phyloP scores from a whole-genome alignment of 176 grass and related monocot genomes.

The Cymbopogon citratus region DNA sequence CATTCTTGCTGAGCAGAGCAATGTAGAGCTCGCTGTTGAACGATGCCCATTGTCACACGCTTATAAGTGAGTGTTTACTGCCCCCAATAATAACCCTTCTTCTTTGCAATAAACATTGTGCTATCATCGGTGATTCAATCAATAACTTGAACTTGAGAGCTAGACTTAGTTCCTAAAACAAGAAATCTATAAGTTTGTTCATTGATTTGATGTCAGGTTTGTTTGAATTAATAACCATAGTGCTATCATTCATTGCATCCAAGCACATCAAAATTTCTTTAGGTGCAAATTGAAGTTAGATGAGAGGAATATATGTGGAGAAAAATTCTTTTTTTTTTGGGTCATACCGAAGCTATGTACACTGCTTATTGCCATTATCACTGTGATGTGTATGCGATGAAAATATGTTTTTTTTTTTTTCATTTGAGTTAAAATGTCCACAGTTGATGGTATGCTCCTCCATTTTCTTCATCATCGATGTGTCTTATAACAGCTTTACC shows the following conservation, averaged over 20 bases:
- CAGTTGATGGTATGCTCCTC: background rate
- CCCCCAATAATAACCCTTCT: background rate
- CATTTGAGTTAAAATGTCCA: background rate
- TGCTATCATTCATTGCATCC: background rate
- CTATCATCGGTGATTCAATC: too few relatives aligned
- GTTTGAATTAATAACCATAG: background rate
- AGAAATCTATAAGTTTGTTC: background rate
- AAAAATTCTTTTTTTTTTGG: background rate
- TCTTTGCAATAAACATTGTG: background rate
- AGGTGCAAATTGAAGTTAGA: background rate
- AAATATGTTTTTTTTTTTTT: background rate
- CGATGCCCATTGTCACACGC: constrained; percentile 48
- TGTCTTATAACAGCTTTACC: background rate
- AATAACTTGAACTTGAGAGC: background rate
- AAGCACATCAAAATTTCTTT: background rate
- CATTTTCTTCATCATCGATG: constrained; percentile 1
- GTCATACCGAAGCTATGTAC: background rate
- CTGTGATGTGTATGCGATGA: background rate
- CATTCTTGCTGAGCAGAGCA: constrained; percentile 82
- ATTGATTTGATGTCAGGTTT: background rate
- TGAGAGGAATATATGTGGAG: background rate
- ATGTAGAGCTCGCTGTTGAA: constrained; percentile 72
- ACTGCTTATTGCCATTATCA: background rate
- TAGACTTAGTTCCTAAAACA: background rate
- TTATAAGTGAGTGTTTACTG: constrained; percentile 77